phyloP scores from a whole-genome alignment of 768 basidiomycete genomes.

The Symmetrospora coprosmae region DNA sequence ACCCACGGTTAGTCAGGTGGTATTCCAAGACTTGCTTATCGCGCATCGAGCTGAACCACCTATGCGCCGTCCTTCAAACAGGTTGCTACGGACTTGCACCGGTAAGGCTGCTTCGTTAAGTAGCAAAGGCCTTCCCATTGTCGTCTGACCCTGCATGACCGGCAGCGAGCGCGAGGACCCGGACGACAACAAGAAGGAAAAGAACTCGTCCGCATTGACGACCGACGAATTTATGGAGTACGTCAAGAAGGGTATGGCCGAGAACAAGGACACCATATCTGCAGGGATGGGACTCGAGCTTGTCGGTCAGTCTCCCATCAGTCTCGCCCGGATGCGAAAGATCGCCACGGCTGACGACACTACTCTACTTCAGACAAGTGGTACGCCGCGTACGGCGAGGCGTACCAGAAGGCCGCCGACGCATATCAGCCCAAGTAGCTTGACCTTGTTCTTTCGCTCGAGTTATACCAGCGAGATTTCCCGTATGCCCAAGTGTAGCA shows the following conservation, averaged over 20 bases:
- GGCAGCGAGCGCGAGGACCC: conserved; percentile 7
- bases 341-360: neutral
- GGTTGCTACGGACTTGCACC: conserved; percentile 5
- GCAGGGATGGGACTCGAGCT: conserved; percentile 3
- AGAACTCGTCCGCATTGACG: neutral
- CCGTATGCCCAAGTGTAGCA: no score
- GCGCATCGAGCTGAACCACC: no score
- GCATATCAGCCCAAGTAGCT: conserved; percentile 1
- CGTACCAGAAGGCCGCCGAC: conserved; percentile 2
- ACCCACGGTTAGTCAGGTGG: neutral
- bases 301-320: neutral
- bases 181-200: conserved; percentile 15
- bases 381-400: neutral
- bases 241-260: neutral
- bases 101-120: neutral
- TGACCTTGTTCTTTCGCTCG: no score
- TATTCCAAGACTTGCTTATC: no score
- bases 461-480: no score
- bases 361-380: neutral
- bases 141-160: neutral
- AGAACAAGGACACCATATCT: conserved; percentile 5
- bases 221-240: conserved; percentile 9
- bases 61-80: neutral
- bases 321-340: neutral
- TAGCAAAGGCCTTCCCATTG: neutral